phyloP scores from a whole-genome alignment of 2,329 filamentous ascomycete species.

The Fusarium solani-melongenae region DNA sequence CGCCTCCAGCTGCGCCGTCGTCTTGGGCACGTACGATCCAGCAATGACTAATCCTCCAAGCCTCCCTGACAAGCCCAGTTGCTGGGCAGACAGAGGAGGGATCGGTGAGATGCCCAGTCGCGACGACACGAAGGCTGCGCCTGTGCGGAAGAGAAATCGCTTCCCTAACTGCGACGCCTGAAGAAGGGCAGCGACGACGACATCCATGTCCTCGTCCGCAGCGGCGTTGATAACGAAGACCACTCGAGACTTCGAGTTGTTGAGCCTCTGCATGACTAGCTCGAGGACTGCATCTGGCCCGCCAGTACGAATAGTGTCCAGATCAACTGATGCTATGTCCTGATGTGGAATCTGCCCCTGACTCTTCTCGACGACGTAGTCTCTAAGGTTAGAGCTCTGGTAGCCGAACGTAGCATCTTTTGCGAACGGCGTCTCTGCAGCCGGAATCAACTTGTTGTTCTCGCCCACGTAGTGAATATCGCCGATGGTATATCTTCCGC shows the following conservation, averaged over 20 bases:
- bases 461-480: conserved; percentile 70
- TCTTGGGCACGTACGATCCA: conserved; percentile 68
- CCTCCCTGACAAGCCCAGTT: conserved; percentile 52
- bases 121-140: conserved; percentile 56
- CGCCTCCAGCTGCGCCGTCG: conserved; percentile 62
- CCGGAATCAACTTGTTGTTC: conserved; percentile 52
- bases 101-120: conserved; percentile 63
- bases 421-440: conserved; percentile 64
- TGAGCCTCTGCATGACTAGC: conserved; percentile 42
- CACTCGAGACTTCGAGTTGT: conserved; percentile 43
- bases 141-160: conserved; percentile 52
- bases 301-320: conserved; percentile 59
- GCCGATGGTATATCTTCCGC: conserved; percentile 65
- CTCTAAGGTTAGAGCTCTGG: conserved; percentile 56
- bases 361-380: conserved; percentile 65
- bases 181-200: conserved; percentile 62
- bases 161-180: conserved; percentile 44
- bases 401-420: conserved; percentile 68
- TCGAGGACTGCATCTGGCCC: conserved; percentile 56
- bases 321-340: conserved; percentile 55
- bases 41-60: conserved; percentile 64
- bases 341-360: conserved; percentile 52
- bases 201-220: conserved; percentile 64
- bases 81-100: conserved; percentile 57
- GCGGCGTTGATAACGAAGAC: conserved; percentile 65